A percentile compares a stretch with the other conserved stretches of the same genome.
phyloP scores from a whole-genome alignment of 345 rosid genomes.

The Gynandropsis gynandra region DNA sequence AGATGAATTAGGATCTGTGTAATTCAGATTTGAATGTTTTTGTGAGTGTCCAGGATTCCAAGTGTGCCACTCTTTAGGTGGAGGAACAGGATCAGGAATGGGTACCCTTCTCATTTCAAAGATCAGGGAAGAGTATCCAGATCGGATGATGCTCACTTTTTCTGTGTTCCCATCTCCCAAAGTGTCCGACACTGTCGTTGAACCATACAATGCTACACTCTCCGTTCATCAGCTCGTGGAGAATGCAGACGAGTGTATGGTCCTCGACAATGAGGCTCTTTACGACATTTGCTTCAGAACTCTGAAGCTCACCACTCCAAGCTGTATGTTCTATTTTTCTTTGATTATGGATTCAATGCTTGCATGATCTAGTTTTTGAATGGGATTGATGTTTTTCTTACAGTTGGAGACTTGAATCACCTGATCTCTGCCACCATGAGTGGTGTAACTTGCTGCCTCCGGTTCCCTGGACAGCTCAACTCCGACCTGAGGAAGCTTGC shows the following conservation, averaged over 20 bases:
- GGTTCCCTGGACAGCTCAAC: conserved; percentile 73
- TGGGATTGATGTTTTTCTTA: background rate
- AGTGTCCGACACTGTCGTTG: conserved; percentile 70
- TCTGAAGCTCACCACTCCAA: conserved; percentile 66
- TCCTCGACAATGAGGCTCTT: conserved; percentile 64
- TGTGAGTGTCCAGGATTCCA: conserved; percentile 47
- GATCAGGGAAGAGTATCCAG: conserved; percentile 66
- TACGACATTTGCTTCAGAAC: conserved; percentile 74
- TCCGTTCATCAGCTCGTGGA: conserved; percentile 72
- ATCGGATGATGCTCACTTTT: conserved; percentile 66
- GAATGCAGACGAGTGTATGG: conserved; percentile 75
- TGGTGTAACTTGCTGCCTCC: conserved; percentile 69
- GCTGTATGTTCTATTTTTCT: conserved; percentile 41
- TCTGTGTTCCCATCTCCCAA: conserved; percentile 65
- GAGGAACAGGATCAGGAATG: conserved; percentile 73
- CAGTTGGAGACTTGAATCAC: conserved; percentile 71
- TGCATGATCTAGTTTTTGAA: conserved; percentile 1
- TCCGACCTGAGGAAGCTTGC: conserved; percentile 72
- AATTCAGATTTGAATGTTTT: background rate
- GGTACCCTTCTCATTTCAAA: conserved; percentile 62
- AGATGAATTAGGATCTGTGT: background rate
- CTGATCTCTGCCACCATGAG: conserved; percentile 79
- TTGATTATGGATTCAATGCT: background rate
- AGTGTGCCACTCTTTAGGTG: conserved; percentile 66
- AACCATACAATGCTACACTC: conserved; percentile 69